A percentile compares a stretch with the other conserved stretches of the same genome.
These are phyloP conservation scores for Botrytis squamosa DNA, from an alignment of 2,329 filamentous ascomycete species.

Conservation along the genomic window DNA sequence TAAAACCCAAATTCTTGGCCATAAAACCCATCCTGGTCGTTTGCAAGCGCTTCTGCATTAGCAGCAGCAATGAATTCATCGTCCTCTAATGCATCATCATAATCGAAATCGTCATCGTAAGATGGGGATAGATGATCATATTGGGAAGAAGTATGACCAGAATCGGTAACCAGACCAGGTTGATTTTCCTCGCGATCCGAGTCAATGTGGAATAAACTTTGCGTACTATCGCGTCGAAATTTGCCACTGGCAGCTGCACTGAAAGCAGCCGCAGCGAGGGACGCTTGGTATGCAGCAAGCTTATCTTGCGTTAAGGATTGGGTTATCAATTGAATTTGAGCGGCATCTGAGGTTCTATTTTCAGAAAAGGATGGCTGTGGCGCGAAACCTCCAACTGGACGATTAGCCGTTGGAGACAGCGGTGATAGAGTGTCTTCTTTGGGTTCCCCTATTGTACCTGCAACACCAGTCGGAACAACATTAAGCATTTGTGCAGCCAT, in stretches of 20 bases:
- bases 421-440: neutral
- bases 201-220: slow-evolving; percentile 28
- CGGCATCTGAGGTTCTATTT: slow-evolving; percentile 7
- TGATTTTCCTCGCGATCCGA: slow-evolving; percentile 37
- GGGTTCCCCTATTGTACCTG: neutral
- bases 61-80: slow-evolving; percentile 92
- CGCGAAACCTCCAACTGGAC: slow-evolving; percentile 24
- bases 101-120: slow-evolving; percentile 49
- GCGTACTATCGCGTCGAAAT: slow-evolving; percentile 57
- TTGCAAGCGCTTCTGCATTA: slow-evolving; percentile 88
- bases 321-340: slow-evolving; percentile 21
- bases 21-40: slow-evolving; percentile 91
- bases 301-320: slow-evolving; percentile 52
- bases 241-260: slow-evolving; percentile 73
- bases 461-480: slow-evolving; percentile 25
- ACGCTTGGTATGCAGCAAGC: slow-evolving; percentile 75
- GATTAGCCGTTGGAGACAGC: neutral
- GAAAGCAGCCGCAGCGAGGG: slow-evolving; percentile 77
- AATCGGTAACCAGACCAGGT: slow-evolving; percentile 43
- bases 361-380: slow-evolving; percentile 33
- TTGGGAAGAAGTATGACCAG: slow-evolving; percentile 40
- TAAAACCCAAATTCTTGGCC: slow-evolving; percentile 97
- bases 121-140: slow-evolving; percentile 39
- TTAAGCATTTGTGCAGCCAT: slow-evolving; percentile 31
- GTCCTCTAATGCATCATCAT: slow-evolving; percentile 70